A percentile compares a stretch with the other conserved stretches of the same genome.
These are phyloP conservation scores for Aquanectria penicillioides DNA, from an alignment of 2,329 filamentous ascomycete species.

Conservation along the genomic window DNA sequence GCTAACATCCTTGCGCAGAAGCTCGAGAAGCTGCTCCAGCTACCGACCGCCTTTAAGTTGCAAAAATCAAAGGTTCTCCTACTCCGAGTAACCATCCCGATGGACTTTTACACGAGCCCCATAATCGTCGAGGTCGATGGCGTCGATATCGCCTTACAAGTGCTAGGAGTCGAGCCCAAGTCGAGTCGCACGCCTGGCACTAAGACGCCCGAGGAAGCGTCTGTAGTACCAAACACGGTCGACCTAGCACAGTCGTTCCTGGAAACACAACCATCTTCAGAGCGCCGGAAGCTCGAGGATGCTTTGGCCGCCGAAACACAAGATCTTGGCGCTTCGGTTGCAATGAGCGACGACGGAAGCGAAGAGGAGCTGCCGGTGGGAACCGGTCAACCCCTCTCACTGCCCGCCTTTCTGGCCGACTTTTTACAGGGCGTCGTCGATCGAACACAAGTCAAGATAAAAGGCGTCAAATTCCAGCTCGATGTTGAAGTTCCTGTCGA, in stretches of 20 bases:
- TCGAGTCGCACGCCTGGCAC: constrained; percentile 52
- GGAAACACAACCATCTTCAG: constrained; percentile 73
- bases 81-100: constrained; percentile 84
- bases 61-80: constrained; percentile 78
- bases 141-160: constrained; percentile 74
- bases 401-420: constrained; percentile 76
- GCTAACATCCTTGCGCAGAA: constrained; percentile 65
- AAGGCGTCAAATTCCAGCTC: constrained; percentile 72
- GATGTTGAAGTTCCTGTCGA: constrained; percentile 68
- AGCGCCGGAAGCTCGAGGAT: constrained; percentile 74
- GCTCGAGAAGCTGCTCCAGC: constrained; percentile 77
- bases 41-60: constrained; percentile 78
- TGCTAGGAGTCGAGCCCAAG: constrained; percentile 52
- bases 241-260: constrained; percentile 83
- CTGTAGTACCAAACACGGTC: constrained; percentile 71
- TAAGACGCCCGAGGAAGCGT: constrained; percentile 39
- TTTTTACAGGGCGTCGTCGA: constrained; percentile 81
- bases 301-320: constrained; percentile 72
- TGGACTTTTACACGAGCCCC: constrained; percentile 86
- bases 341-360: constrained; percentile 69
- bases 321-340: constrained; percentile 69
- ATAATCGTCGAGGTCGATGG: constrained; percentile 86
- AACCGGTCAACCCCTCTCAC: constrained; percentile 75
- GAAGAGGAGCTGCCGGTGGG: constrained; percentile 71
- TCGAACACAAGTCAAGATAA: constrained; percentile 73